Conservation (phyloP, 306 rosid genomes). For the Casuarina equisetifolia region DNA sequence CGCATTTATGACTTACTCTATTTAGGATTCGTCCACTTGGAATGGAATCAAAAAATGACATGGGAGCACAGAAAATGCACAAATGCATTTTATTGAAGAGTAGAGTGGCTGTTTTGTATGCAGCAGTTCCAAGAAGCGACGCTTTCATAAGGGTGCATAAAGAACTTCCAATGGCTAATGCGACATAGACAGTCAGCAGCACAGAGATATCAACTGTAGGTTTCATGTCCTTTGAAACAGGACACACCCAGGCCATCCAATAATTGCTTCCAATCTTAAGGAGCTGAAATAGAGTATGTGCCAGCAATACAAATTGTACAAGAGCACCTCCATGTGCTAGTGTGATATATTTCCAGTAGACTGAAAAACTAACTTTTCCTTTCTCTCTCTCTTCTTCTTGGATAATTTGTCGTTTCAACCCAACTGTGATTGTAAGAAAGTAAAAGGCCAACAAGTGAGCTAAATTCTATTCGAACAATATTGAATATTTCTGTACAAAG, state of each 20-base stretch:
- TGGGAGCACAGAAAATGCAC: slow-evolving; percentile 72
- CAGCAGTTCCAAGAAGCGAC: slow-evolving; percentile 42
- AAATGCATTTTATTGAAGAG: slow-evolving; percentile 75
- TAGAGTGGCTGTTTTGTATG: slow-evolving; percentile 61
- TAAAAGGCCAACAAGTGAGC: no score
- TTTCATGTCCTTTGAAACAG: slow-evolving; percentile 50
- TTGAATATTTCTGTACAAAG: no score
- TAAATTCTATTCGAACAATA: no score
- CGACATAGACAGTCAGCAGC: slow-evolving; percentile 59
- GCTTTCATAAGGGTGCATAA: slow-evolving; percentile 47
- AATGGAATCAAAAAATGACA: slow-evolving; percentile 85
- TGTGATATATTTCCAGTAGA: slow-evolving; percentile 70
- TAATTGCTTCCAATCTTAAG: slow-evolving; percentile 76
- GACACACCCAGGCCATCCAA: slow-evolving; percentile 91
- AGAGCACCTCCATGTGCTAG: slow-evolving; percentile 77
- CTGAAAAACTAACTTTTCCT: slow-evolving; percentile 64
- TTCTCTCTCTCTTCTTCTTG: slow-evolving; percentile 91
- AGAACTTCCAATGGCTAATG: slow-evolving; percentile 68
- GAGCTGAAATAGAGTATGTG: slow-evolving; percentile 50
- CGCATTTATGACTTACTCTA: slow-evolving; percentile 35
- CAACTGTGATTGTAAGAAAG: no score
- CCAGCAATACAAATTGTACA: slow-evolving; percentile 67
- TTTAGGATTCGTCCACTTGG: slow-evolving; percentile 59
- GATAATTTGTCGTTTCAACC: slow-evolving; percentile 69
- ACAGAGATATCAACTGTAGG: slow-evolving; percentile 39